Evolutionary conservation across 2,329 filamentous ascomycete genomes (phyloP), one percentile per base, ranked within the genome.

Genomic region (Exutisphaerella laricina): DNA sequence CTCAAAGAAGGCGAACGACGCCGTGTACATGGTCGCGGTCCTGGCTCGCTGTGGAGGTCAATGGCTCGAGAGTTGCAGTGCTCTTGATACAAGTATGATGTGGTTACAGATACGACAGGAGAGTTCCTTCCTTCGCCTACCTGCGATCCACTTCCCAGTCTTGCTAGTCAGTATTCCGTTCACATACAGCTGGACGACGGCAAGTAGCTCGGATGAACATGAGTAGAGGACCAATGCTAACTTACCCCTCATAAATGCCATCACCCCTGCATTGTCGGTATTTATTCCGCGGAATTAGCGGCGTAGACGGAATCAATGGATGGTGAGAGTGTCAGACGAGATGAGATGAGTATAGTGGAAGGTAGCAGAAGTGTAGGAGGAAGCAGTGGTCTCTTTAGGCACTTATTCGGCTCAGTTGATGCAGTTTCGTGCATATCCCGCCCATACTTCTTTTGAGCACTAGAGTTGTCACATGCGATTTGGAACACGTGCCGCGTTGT

Each of bases 1-100:
- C 70, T 90, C 85, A 52, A 90, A 88, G 65, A 90, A 88, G 62
- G 85, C 85, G 57, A 82, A 85, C 0, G 84, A 87, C 9, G 85
- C 79, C 6, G 85, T 89, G 61, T 89, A 84, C 44, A 66, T 58
- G 2, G 18, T 46, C 14, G 17, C 23, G 13, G 28, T n/a, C 26
- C 37, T 26, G 23, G 6, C 6, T 26, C 6, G 6, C 23, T 26
- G n/a, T n/a, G n/a, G n/a, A n/a, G n/a, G n/a, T n/a, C n/a, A n/a
- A n/a, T n/a, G n/a, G n/a, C n/a, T 31, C 1, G 30, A 33, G 13
- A n/a, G 14, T 18, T 3, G 14, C 20, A 18, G 2, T 33, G 30
- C 13, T 18, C 17, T 33, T 18, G 13, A 33, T 6, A 10, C n/a
- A 5, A 20, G 12, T 13, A 14, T 33, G 6, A 17, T 14, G 31